These are phyloP conservation scores for Phascolomyces articulosus DNA, from an alignment of 371 early-diverging fungal species.

Conservation along the genomic window DNA sequence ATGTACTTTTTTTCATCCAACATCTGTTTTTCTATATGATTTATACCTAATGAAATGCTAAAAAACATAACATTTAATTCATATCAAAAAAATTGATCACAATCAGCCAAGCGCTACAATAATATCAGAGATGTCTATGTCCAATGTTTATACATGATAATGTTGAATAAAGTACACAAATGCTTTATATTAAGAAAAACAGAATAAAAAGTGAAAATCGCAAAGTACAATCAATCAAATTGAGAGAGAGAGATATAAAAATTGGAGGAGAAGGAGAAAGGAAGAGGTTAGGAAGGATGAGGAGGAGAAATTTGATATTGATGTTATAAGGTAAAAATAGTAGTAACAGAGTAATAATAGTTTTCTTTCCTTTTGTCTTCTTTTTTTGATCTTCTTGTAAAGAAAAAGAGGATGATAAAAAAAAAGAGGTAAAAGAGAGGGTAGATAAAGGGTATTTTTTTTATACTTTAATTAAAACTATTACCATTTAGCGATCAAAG, in stretches of 20 bases:
- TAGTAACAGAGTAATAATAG: too few relatives aligned
- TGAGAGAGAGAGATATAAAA: too few relatives aligned
- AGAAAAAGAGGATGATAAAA: not conserved
- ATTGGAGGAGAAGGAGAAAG: not conserved
- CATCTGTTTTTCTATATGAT: too few relatives aligned
- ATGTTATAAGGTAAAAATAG: not conserved
- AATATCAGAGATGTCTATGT: too few relatives aligned
- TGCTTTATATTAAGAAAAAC: not conserved
- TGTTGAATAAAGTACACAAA: not conserved
- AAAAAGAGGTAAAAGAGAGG: not conserved
- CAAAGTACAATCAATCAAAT: slow-evolving; percentile 2
- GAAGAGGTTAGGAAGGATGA: not conserved
- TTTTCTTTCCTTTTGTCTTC: too few relatives aligned
- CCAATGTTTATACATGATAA: too few relatives aligned
- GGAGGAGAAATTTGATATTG: too few relatives aligned
- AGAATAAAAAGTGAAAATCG: not conserved
- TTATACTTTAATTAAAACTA: not conserved
- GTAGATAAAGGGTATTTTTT: not conserved
- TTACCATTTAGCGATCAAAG: slow-evolving; percentile 14
- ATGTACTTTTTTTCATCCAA: too few relatives aligned
- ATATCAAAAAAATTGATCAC: not conserved
- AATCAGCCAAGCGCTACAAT: too few relatives aligned
- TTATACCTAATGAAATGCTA: too few relatives aligned
- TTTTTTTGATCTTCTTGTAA: not conserved
- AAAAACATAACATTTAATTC: too few relatives aligned